Evolutionary conservation across 2,329 filamentous ascomycete genomes (phyloP).

Genomic region (Drechslerella stenobrocha): DNA sequence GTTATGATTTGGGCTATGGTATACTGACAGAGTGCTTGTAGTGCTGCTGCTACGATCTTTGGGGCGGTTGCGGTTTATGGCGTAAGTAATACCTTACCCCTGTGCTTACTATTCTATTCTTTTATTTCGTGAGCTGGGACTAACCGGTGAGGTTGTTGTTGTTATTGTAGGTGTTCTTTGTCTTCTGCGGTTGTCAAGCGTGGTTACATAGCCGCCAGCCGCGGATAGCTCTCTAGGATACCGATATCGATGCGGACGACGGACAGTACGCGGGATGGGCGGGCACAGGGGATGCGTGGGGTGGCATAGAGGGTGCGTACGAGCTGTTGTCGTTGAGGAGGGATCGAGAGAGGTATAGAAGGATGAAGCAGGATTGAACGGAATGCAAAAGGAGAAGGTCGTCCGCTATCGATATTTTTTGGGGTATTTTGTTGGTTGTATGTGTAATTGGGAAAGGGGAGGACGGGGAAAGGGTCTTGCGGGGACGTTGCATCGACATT

Average conservation of each 20-base stretch:
- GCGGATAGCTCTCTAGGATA: constrained; percentile 47
- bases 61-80: constrained; percentile 83
- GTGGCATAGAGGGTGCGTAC: constrained; percentile 14
- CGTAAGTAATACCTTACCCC: constrained; percentile 63
- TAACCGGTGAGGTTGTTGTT: no score
- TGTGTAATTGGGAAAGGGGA: constrained; percentile 4
- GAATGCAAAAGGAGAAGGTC: constrained; percentile 20
- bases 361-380: constrained; percentile 36
- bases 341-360: constrained; percentile 11
- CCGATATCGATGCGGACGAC: constrained; percentile 48
- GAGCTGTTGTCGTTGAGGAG: constrained; percentile 29
- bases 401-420: constrained; percentile 47
- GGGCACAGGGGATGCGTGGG: constrained; percentile 7
- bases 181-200: constrained; percentile 89
- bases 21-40: constrained; percentile 54
- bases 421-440: constrained; percentile 22
- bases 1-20: background rate
- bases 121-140: no score
- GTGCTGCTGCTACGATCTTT: constrained; percentile 82
- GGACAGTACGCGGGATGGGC: constrained; percentile 24
- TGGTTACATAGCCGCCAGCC: constrained; percentile 76
- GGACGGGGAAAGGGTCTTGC: background rate
- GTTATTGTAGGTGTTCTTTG: constrained; percentile 71
- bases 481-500: no score
- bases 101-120: no score